These are phyloP conservation scores for Saraca asoca DNA, from an alignment of 331 rosid species.

Conservation along the genomic window DNA sequence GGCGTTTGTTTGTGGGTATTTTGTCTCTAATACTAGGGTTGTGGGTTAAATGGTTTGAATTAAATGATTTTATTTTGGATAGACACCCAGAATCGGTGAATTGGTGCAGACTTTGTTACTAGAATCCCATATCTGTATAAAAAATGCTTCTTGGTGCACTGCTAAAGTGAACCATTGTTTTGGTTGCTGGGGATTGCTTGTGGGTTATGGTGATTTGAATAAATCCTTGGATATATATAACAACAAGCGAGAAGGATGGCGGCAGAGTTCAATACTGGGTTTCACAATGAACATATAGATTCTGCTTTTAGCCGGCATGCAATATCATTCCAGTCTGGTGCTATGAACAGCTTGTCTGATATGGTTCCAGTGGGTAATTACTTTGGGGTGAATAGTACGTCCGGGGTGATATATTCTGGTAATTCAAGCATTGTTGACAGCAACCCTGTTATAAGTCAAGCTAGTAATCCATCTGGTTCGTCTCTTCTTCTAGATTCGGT, in stretches of 20 bases:
- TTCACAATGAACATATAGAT: slow-evolving; percentile 56
- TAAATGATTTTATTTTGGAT: slow-evolving; percentile 36
- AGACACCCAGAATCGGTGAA: slow-evolving; percentile 35
- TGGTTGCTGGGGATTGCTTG: slow-evolving; percentile 7
- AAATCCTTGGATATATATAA: slow-evolving; percentile 29
- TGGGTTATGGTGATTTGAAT: slow-evolving; percentile 44
- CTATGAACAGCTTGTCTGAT: slow-evolving; percentile 72
- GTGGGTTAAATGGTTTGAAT: not conserved
- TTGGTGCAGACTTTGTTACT: slow-evolving; percentile 23
- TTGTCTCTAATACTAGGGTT: not conserved
- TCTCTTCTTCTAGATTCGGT: slow-evolving; percentile 81
- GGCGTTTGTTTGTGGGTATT: not conserved
- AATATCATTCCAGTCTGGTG: slow-evolving; percentile 81
- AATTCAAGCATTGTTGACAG: slow-evolving; percentile 51
- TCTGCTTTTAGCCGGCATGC: slow-evolving; percentile 72
- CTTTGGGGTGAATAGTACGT: slow-evolving; percentile 52
- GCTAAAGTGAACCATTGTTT: slow-evolving; percentile 9
- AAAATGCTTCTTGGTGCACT: slow-evolving; percentile 38
- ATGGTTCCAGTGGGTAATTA: slow-evolving; percentile 79
- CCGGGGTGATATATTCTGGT: slow-evolving; percentile 69
- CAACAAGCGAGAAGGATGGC: slow-evolving; percentile 49
- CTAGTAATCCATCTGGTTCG: slow-evolving; percentile 52
- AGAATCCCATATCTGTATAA: slow-evolving; percentile 23
- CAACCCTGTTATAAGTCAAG: slow-evolving; percentile 61
- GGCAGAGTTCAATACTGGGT: slow-evolving; percentile 82